Evolutionary conservation across 768 basidiomycete species (phyloP), one percentile per base, ranked within the genome.

Genomic region (Mycena galericulata): DNA sequence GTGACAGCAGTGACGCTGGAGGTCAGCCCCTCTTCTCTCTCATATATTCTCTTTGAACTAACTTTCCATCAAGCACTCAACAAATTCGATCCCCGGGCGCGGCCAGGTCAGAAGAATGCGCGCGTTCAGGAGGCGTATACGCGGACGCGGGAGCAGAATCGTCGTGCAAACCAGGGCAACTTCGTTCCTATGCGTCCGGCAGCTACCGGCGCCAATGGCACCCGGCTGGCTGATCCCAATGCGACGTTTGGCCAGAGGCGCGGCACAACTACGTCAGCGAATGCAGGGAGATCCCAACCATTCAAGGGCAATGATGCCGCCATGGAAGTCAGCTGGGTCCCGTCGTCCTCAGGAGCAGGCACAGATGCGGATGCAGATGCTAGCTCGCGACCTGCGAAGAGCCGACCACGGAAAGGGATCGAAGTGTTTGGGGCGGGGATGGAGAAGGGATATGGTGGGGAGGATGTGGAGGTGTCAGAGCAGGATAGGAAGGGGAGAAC

Each of bases 381-480:
- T 34, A 79, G 77, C 74, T 56, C 72, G 71, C 65, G 76, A 63
- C 46, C 61, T 43, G 74, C 70, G 24, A 74, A 79, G 75, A 80
- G 76, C 55, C 80, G 78, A 71, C 6, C 73, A 70, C 81, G 86
- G 74, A 91, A 88, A 77, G 91, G 89, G 29, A 88, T 90, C 46
- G 94, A 96, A 79, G 80, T 79, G 49, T 97, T 97, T 75, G 96
- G 96, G 29, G 92, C 90, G 47, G 96, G 96, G 26, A 82, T 99
- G 90, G 95, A 98, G 84, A 91, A 86, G 73, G 95, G 94, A 2
- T 86, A 87, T 2, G 84, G 82, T 51, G 87, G 87, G 43, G 78
- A 80, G 12, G 81, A 68, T 27, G 71, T 79, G 27, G 85, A 83
- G 65, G 77, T 90, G 73, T 86, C 82, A 38, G 93, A 92, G 69